These are phyloP conservation scores for Vitellaria paradoxa DNA, from an alignment of 179 eudicot species.

Conservation along the genomic window DNA sequence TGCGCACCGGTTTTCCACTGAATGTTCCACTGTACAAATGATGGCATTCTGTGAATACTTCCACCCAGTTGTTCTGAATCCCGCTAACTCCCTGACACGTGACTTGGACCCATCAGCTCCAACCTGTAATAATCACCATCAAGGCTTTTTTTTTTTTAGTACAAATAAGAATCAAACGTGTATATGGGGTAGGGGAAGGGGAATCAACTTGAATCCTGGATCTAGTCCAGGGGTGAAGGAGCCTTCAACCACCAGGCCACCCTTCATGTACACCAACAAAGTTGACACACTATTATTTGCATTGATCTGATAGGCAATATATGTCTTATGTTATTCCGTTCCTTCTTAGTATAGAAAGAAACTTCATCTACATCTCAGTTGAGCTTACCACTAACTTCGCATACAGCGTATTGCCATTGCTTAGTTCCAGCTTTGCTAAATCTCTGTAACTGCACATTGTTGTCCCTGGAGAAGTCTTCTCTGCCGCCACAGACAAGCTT, in stretches of 20 bases:
- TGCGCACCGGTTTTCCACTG: constrained; percentile 61
- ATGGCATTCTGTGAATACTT: constrained; percentile 89
- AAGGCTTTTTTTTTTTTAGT: background rate
- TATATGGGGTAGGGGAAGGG: too few species aligned
- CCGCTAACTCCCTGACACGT: constrained; percentile 78
- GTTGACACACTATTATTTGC: background rate
- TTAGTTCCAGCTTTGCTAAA: constrained; percentile 70
- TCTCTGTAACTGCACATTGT: constrained; percentile 34
- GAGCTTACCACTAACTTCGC: constrained; percentile 89
- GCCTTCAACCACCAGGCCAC: too few species aligned
- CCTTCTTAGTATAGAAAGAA: background rate
- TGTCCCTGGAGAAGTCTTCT: constrained; percentile 18
- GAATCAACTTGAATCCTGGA: too few species aligned
- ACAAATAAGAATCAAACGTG: too few species aligned
- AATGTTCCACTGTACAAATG: constrained; percentile 90
- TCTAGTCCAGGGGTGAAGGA: too few species aligned
- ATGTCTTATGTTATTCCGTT: background rate
- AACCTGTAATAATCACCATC: constrained; percentile 44
- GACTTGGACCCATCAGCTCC: constrained; percentile 99
- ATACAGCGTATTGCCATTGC: constrained; percentile 59
- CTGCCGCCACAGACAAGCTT: constrained; percentile 23
- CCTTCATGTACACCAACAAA: too few species aligned
- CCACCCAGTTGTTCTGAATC: constrained; percentile 74
- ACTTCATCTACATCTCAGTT: background rate
- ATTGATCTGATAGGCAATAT: background rate